phyloP scores from a whole-genome alignment of 257 asterid genomes.

The Fraxinus quadrangulata region DNA sequence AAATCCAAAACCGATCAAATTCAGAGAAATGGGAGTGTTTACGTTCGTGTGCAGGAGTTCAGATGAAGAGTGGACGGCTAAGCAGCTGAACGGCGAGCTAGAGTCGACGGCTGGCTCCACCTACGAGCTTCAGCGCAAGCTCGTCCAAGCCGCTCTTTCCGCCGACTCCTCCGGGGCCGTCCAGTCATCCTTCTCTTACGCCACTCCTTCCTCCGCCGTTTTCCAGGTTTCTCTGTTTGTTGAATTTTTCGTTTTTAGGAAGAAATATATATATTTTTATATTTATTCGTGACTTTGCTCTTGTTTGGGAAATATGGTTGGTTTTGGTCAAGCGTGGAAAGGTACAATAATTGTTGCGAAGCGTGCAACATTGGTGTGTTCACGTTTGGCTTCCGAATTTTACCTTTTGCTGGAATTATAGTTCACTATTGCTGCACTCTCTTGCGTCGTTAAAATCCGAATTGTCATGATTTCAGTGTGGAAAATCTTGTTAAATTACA shows the following conservation, averaged over 20 bases:
- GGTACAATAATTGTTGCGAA: neutral
- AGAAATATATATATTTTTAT: neutral
- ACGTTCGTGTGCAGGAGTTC: constrained; percentile 54
- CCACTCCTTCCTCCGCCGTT: constrained; percentile 73
- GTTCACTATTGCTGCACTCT: neutral
- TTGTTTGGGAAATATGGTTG: too few relatives aligned
- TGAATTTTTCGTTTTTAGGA: neutral
- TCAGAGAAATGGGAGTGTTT: constrained; percentile 50
- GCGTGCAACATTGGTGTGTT: neutral
- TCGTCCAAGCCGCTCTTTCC: constrained; percentile 69
- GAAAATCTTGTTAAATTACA: neutral
- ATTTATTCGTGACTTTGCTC: neutral
- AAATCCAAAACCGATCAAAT: neutral
- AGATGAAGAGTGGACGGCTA: constrained; percentile 54
- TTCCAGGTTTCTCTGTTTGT: constrained; percentile 55
- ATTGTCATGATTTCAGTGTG: neutral
- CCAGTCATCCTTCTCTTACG: constrained; percentile 73
- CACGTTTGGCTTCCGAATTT: neutral
- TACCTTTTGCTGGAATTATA: neutral
- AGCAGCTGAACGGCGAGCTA: constrained; percentile 63
- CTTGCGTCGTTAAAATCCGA: neutral
- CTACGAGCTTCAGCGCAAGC: constrained; percentile 75
- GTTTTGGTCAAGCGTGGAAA: neutral
- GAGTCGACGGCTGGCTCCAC: constrained; percentile 50
- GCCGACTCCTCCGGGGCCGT: constrained; percentile 73